Percentiles rank a stretch among this genome's conserved stretches.
Conservation (phyloP, 768 basidiomycete genomes). For the Steccherinum ochraceum region DNA sequence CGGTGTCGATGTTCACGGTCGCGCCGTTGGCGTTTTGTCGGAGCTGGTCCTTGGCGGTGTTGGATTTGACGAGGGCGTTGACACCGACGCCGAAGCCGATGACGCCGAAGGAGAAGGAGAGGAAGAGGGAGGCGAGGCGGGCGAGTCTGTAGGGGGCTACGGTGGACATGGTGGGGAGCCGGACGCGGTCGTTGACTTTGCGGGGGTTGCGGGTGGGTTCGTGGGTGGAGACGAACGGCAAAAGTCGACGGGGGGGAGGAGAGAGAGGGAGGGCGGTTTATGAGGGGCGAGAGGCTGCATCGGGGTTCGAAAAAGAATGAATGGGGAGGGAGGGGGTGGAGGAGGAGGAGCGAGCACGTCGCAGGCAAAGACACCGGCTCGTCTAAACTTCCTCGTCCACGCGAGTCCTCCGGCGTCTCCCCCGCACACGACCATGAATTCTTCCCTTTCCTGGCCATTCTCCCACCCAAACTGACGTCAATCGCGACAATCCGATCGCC, state of each 20-base stretch:
- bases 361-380: too few relatives aligned
- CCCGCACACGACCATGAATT: too few relatives aligned
- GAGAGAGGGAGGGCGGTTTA: constrained; percentile 1
- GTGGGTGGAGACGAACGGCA: not conserved
- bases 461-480: too few relatives aligned
- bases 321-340: too few relatives aligned
- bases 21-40: constrained; percentile 25
- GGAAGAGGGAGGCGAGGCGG: constrained; percentile 22
- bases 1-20: constrained; percentile 30
- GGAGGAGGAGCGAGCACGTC: too few relatives aligned
- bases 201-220: not conserved
- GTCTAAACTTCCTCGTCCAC: too few relatives aligned
- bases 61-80: constrained; percentile 31
- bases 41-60: constrained; percentile 29
- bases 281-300: too few relatives aligned
- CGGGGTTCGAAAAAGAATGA: too few relatives aligned
- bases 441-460: too few relatives aligned
- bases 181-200: not conserved
- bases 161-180: not conserved
- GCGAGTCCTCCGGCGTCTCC: too few relatives aligned
- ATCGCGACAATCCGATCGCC: too few relatives aligned
- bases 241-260: not conserved
- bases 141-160: constrained; percentile 8
- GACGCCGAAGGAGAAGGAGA: constrained; percentile 24
- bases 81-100: constrained; percentile 23